Evolutionary conservation across 2,329 filamentous ascomycete species (phyloP), one percentile per base, ranked within the genome.

Genomic region (Epichloe glyceriae): DNA sequence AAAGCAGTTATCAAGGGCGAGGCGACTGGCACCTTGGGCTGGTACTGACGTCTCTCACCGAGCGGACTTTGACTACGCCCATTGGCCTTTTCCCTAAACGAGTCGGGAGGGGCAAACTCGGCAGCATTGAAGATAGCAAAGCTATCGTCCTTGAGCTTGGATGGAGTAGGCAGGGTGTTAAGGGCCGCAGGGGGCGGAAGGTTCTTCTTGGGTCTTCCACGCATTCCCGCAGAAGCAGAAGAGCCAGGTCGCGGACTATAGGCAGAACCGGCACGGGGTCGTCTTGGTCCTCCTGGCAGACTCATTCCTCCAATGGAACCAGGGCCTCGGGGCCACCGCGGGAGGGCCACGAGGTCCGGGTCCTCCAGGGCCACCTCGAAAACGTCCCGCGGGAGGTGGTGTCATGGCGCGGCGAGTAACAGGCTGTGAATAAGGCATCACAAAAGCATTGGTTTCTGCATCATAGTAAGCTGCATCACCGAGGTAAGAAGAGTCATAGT

Each of bases 351-450:
- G 59, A 47, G 63, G 60, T 14, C 59, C 60, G 6, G 58, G 56
- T 17, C 62, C 60, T 4, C 61, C 59, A 19, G 62, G 62, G 10
- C 62, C 64, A 22, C 65, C 65, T 3, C 70, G 68, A 61, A 71
- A 68, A 45, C 75, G 67, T 45, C 72, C 72, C 47, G 73, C 72
- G 2, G 91, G 90, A 17, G 91, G 91, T 49, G 91, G 91, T 19
- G 91, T 97, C 91, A 97, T 96, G 49, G 91, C 91, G 61, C 91
- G 86, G 59, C 91, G 86, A 55, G 81, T 83, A 15, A 95, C 79
- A 11, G 88, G 88, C 66, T 96, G 81, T 11, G 90, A 86, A 59
- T 86, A 96, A 2, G 90, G 81, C 76, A 85, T 83, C 52, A 89
- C 79, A 60, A 89, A 91, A 19, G 83, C 76, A 60, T 82, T 82